phyloP scores from a whole-genome alignment of 768 basidiomycete genomes.

The Hygrophoropsis aurantiaca region DNA sequence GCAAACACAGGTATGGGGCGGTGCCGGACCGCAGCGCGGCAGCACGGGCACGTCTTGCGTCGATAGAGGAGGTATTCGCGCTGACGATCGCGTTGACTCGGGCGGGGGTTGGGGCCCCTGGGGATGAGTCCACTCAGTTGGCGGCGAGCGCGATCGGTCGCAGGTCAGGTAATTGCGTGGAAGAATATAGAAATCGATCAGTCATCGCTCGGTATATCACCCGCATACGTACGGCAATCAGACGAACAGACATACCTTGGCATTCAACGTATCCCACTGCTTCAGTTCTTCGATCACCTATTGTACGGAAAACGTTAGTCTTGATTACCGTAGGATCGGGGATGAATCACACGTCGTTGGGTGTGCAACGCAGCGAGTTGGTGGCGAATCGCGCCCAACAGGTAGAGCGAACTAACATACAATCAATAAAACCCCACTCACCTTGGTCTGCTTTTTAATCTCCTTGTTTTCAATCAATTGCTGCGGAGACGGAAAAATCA shows the following conservation, averaged over 20 bases:
- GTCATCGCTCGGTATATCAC: too few relatives aligned
- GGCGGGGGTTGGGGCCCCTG: too few relatives aligned
- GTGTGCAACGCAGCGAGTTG: neutral
- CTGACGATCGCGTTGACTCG: too few relatives aligned
- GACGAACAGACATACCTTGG: slow-evolving; percentile 33
- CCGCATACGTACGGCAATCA: too few relatives aligned
- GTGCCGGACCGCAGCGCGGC: slow-evolving; percentile 54
- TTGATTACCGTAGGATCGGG: too few relatives aligned
- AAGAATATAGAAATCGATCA: too few relatives aligned
- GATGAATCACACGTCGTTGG: slow-evolving; percentile 3
- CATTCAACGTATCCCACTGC: slow-evolving; percentile 37
- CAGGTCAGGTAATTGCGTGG: too few relatives aligned
- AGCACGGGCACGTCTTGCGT: slow-evolving; percentile 72
- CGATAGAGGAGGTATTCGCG: slow-evolving; percentile 55
- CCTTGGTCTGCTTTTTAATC: slow-evolving; percentile 58
- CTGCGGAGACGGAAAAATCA: slow-evolving; percentile 18
- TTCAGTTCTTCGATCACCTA: slow-evolving; percentile 57
- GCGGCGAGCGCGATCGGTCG: too few relatives aligned
- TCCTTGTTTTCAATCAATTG: slow-evolving; percentile 48
- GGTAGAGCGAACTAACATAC: neutral
- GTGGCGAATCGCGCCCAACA: too few relatives aligned
- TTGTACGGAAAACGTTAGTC: too few relatives aligned
- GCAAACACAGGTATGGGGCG: slow-evolving; percentile 71
- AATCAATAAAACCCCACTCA: slow-evolving; percentile 20
- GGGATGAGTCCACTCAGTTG: too few relatives aligned